phyloP scores from a whole-genome alignment of 2,329 filamentous ascomycete species.

The Botrytis deweyae region DNA sequence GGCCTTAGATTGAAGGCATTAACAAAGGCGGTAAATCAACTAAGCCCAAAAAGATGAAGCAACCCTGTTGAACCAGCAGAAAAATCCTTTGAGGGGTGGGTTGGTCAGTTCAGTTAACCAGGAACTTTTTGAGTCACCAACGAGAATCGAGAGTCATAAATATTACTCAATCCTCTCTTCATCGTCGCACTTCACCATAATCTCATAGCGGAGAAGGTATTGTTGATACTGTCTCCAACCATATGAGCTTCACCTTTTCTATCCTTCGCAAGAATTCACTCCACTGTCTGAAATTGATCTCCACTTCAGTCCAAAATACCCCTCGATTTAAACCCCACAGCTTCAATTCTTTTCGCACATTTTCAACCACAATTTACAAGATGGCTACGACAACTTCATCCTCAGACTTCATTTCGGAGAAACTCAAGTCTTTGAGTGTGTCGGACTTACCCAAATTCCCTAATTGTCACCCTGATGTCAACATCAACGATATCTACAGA shows the following conservation, averaged over 20 bases:
- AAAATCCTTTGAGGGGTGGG: slow-evolving; percentile 2
- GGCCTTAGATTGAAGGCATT: neutral
- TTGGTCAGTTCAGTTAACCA: neutral
- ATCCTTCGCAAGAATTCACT: neutral
- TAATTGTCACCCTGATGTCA: slow-evolving; percentile 63
- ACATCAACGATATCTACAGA: slow-evolving; percentile 78
- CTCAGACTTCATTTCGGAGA: slow-evolving; percentile 27
- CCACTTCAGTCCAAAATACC: slow-evolving; percentile 19
- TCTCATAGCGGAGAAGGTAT: neutral
- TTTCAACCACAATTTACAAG: slow-evolving; percentile 25
- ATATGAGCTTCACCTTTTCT: slow-evolving; percentile 12
- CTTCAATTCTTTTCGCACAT: slow-evolving; percentile 24
- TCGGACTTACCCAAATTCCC: slow-evolving; percentile 45
- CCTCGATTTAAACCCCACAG: slow-evolving; percentile 22
- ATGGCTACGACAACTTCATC: slow-evolving; percentile 33
- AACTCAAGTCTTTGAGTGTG: slow-evolving; percentile 36
- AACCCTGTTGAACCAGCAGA: neutral
- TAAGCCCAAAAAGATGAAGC: neutral
- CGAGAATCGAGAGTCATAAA: neutral
- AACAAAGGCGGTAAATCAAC: neutral
- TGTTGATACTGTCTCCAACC: neutral
- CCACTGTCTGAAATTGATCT: slow-evolving; percentile 15
- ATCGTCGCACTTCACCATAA: neutral
- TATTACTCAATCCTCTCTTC: neutral
- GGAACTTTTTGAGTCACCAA: slow-evolving; percentile 2